These are phyloP conservation scores for Mycena floridula DNA, from an alignment of 768 basidiomycete genomes.

Conservation along the genomic window DNA sequence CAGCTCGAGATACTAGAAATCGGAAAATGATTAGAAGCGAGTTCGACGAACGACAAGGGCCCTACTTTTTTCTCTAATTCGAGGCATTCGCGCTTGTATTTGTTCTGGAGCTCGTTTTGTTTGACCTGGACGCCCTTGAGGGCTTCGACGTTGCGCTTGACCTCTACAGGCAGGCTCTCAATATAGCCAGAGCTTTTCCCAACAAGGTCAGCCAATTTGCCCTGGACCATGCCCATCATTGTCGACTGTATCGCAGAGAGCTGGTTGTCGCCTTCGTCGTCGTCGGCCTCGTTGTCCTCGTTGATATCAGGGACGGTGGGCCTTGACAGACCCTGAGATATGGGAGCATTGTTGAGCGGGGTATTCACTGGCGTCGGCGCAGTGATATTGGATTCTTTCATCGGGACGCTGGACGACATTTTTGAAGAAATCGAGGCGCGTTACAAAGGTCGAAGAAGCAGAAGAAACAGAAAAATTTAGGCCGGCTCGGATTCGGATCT, in stretches of 20 bases:
- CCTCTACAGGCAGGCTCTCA: slow-evolving; percentile 75
- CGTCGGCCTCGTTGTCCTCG: slow-evolving; percentile 70
- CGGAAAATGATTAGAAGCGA: slow-evolving; percentile 8
- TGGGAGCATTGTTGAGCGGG: slow-evolving; percentile 76
- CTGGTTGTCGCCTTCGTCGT: slow-evolving; percentile 29
- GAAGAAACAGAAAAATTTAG: too few relatives aligned
- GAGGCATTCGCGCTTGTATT: slow-evolving; percentile 93
- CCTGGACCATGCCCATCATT: slow-evolving; percentile 83
- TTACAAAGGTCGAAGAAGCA: too few relatives aligned
- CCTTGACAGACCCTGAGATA: slow-evolving; percentile 57
- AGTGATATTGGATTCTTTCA: slow-evolving; percentile 52
- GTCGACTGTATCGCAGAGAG: slow-evolving; percentile 47
- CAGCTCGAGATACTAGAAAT: slow-evolving; percentile 62
- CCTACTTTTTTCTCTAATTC: slow-evolving; percentile 93
- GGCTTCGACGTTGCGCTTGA: slow-evolving; percentile 83
- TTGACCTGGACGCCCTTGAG: slow-evolving; percentile 92
- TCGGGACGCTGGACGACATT: slow-evolving; percentile 71
- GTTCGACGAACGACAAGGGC: slow-evolving; percentile 9
- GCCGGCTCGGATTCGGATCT: too few relatives aligned
- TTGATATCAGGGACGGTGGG: slow-evolving; percentile 86
- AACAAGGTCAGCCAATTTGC: slow-evolving; percentile 76
- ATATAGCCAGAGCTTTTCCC: slow-evolving; percentile 95
- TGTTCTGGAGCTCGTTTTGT: slow-evolving; percentile 85
- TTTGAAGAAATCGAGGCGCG: too few relatives aligned
- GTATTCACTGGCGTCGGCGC: slow-evolving; percentile 97